A percentile compares a stretch with the other conserved stretches of the same genome.
These are phyloP conservation scores for Leishmania lainsoni DNA, from an alignment of 208 protist genomes.

Conservation along the genomic window DNA sequence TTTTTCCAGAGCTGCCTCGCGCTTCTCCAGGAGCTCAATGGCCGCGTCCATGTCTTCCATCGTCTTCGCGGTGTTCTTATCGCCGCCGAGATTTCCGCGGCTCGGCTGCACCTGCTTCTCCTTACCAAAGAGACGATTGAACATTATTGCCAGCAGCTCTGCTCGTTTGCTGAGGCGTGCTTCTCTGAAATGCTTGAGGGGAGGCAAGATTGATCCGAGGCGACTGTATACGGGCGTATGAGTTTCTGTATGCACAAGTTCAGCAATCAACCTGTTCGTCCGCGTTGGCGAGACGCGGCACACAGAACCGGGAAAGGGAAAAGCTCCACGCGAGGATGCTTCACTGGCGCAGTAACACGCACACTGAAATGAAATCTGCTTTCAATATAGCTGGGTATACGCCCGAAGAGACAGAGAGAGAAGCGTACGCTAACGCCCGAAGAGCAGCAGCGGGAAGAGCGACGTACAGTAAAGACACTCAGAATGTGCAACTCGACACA, in stretches of 20 bases:
- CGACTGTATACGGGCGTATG: neutral
- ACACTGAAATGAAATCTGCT: neutral
- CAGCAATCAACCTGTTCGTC: neutral
- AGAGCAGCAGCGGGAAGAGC: neutral
- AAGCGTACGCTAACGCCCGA: neutral
- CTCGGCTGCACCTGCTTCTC: conserved; percentile 60
- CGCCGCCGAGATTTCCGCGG: conserved; percentile 20
- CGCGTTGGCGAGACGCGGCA: neutral
- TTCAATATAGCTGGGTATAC: neutral
- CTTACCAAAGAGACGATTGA: conserved; percentile 76
- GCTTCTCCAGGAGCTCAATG: conserved; percentile 87
- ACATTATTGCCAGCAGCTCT: conserved; percentile 41
- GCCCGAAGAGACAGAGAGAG: neutral
- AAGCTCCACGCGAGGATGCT: neutral
- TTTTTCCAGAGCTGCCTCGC: conserved; percentile 83
- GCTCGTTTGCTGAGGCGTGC: neutral
- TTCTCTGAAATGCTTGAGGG: neutral
- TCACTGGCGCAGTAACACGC: neutral
- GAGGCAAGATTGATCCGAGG: neutral
- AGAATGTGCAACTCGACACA: neutral
- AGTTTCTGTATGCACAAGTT: neutral
- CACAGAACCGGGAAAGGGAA: neutral
- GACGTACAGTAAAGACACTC: neutral
- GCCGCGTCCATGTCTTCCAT: conserved; percentile 80
- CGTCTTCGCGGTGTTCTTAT: conserved; percentile 30